A percentile compares a stretch with the other conserved stretches of the same genome.
Evolutionary conservation across 2,329 filamentous ascomycete genomes (phyloP).

Genomic region (Diplodia mutila): DNA sequence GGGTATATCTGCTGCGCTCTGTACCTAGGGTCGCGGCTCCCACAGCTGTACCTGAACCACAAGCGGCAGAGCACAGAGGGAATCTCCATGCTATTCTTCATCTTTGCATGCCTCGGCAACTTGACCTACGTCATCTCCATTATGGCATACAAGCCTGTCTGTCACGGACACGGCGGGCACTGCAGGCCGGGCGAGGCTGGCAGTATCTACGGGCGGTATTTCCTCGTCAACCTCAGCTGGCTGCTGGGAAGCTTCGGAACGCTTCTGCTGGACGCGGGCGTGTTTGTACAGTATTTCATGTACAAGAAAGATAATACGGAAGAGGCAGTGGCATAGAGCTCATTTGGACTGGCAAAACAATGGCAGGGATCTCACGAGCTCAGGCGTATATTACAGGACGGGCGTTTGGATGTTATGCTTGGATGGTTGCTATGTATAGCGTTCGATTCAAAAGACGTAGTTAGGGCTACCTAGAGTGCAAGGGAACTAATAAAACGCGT

Average conservation of each 20-base stretch:
- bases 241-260: conserved; percentile 87
- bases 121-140: conserved; percentile 92
- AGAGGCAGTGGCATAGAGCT: neutral
- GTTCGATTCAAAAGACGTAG: neutral
- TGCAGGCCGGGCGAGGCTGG: conserved; percentile 70
- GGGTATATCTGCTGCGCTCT: conserved; percentile 89
- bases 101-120: conserved; percentile 96
- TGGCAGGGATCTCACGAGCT: neutral
- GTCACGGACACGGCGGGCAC: conserved; percentile 43
- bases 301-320: conserved; percentile 57
- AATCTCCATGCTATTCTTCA: conserved; percentile 90
- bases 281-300: conserved; percentile 90
- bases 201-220: conserved; percentile 75
- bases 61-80: conserved; percentile 91
- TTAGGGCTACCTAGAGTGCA: neutral
- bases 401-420: neutral
- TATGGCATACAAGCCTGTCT: conserved; percentile 82
- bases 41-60: conserved; percentile 91
- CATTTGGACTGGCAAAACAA: neutral
- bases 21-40: conserved; percentile 87
- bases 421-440: neutral
- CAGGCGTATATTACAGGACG: neutral
- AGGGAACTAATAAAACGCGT: neutral
- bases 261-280: conserved; percentile 78
- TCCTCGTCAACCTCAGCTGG: conserved; percentile 91